These are phyloP conservation scores for Fraxinus excelsior DNA, from an alignment of 257 asterid species.

Conservation along the genomic window DNA sequence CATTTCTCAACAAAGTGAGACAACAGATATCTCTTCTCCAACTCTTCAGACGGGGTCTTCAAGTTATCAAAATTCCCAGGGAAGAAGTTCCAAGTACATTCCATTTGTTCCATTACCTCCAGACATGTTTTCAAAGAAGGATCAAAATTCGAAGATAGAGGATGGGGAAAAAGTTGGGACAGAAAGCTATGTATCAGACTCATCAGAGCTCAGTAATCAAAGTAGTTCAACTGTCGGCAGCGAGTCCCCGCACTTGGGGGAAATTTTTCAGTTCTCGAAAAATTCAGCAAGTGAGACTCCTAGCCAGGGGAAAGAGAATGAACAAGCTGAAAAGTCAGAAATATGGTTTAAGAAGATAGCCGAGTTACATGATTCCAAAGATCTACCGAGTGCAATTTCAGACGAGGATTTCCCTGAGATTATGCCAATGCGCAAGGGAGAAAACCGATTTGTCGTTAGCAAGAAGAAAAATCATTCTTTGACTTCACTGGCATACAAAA, in stretches of 20 bases:
- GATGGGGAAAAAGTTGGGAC: conserved; percentile 15
- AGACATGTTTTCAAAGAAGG: conserved; percentile 33
- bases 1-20: conserved; percentile 25
- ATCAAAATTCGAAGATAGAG: conserved; percentile 25
- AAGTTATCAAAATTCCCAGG: conserved; percentile 20
- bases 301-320: conserved; percentile 36
- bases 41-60: conserved; percentile 26
- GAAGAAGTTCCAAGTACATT: conserved; percentile 29
- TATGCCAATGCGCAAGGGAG: conserved; percentile 87
- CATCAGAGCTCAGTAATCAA: conserved; percentile 30
- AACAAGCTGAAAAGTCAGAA: conserved; percentile 56
- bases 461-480: conserved; percentile 78
- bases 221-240: conserved; percentile 24
- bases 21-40: conserved; percentile 26
- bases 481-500: conserved; percentile 72
- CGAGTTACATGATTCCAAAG: conserved; percentile 72
- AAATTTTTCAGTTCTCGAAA: conserved; percentile 27
- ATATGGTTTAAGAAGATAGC: conserved; percentile 73
- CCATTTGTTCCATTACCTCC: conserved; percentile 45
- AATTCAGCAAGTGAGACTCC: conserved; percentile 29
- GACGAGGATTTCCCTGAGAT: conserved; percentile 80
- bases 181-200: conserved; percentile 14
- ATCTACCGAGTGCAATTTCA: conserved; percentile 58
- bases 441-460: conserved; percentile 68
- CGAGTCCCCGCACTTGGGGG: conserved; percentile 26